Base-by-base conservation (phyloP, 1,284 basidiomycete species). In the Sanguinoderma infundibulare region DNA sequence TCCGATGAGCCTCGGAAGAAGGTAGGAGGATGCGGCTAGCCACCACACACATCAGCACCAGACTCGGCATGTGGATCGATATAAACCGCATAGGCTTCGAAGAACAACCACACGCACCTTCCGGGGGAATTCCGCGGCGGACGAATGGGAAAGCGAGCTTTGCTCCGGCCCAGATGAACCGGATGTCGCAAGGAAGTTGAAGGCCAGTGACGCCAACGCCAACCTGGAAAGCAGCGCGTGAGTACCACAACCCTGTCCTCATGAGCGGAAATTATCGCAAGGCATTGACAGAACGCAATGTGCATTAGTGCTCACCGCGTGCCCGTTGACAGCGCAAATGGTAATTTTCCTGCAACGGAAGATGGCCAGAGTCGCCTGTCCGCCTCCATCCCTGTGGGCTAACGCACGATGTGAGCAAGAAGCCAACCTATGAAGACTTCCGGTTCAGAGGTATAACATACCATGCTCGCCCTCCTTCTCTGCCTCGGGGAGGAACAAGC, bases 101-200 rank as follows among this genome's bases (percentile, higher is more conserved):
- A 7, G 7, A 20, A 20, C 15, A 22, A 39, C 14, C 9, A 10
- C 10, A 65, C 69, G 32, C 61, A 81, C 83, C 83, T 78, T 86
- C 84, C 9, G 83, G 77, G 5, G 75, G 74, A 32, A 86, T 84
- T 3, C 84, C 84, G 4, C 83, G 80, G 3, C 83, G 79, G 28
- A 86, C 79, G 65, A 86, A 86, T 1, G 84, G 84, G 59, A 85
- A 79, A 4, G 79, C 77, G 15, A 85, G 70, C 61, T 84, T 85
- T 0, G 84, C 83, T 10, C 80, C 81, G 5, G 72, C 74, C 84
- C 84, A 86, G 0, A 77, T 79, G 64, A 87, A 81, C 22, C 83
- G 81, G 57, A 85, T 80, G 67, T 85, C 84, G 61, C 83, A 85
- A 1, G 85, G 84, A 3, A 86, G 78, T 65, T 85, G 83, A 35